phyloP scores from a whole-genome alignment of 306 rosid genomes.

The Dryas octopetala region DNA sequence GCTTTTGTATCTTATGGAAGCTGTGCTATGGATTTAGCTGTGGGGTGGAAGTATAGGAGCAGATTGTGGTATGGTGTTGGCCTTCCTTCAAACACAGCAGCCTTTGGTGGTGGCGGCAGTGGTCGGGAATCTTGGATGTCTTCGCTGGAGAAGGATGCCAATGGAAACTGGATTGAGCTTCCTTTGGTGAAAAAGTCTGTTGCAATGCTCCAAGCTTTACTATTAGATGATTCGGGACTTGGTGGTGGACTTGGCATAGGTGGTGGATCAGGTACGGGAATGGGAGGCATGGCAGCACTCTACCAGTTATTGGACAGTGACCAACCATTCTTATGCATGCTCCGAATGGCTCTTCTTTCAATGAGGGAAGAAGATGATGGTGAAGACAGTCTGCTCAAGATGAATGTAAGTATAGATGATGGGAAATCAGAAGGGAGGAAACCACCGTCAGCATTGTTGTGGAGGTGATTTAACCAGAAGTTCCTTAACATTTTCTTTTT shows the following conservation, averaged over 20 bases:
- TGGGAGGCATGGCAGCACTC: constrained; percentile 96
- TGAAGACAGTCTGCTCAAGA: constrained; percentile 52
- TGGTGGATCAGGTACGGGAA: constrained; percentile 98
- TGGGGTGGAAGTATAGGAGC: constrained; percentile 95
- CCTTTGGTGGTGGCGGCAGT: constrained; percentile 89
- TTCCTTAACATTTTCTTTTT: not conserved
- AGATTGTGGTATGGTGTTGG: constrained; percentile 98
- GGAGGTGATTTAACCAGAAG: constrained; percentile 62
- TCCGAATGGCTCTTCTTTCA: constrained; percentile 93
- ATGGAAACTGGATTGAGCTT: constrained; percentile 86
- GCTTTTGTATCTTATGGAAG: constrained; percentile 97
- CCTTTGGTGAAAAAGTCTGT: constrained; percentile 86
- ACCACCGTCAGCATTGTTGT: constrained; percentile 71
- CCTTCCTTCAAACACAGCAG: constrained; percentile 55
- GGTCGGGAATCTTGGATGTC: constrained; percentile 87
- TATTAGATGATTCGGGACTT: constrained; percentile 89
- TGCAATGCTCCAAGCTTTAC: constrained; percentile 92
- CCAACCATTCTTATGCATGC: constrained; percentile 98
- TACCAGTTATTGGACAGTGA: constrained; percentile 97
- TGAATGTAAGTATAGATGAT: constrained; percentile 48
- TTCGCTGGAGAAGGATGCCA: constrained; percentile 76
- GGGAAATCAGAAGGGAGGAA: constrained; percentile 65
- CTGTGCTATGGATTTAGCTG: constrained; percentile 74
- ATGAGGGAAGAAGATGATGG: constrained; percentile 95
- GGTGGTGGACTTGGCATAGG: constrained; percentile 99